These are phyloP conservation scores for Hippophae gyantsensis DNA, from an alignment of 306 rosid genomes.

Conservation along the genomic window DNA sequence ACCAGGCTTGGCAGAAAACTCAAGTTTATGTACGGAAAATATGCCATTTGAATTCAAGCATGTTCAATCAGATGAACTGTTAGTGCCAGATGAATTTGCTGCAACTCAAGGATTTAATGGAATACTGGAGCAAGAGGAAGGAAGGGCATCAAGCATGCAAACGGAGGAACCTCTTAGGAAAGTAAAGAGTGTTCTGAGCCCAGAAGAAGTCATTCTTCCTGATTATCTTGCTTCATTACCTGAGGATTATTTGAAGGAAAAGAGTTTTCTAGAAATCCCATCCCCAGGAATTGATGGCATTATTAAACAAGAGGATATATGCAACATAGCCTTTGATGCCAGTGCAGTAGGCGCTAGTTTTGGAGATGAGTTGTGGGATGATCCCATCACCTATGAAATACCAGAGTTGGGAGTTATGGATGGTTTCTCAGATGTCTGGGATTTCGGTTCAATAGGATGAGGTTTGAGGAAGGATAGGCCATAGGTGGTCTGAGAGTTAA, in stretches of 20 bases:
- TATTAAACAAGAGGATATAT: slow-evolving; percentile 48
- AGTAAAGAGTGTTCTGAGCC: slow-evolving; percentile 44
- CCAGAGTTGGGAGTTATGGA: slow-evolving; percentile 41
- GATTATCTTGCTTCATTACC: slow-evolving; percentile 37
- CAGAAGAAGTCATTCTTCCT: slow-evolving; percentile 27
- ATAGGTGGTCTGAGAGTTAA: slow-evolving; percentile 21
- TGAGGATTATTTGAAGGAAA: slow-evolving; percentile 31
- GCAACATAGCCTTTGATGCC: slow-evolving; percentile 43
- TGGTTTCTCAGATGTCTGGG: slow-evolving; percentile 51
- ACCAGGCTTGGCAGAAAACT: slow-evolving; percentile 31
- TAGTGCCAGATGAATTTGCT: slow-evolving; percentile 31
- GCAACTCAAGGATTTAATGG: slow-evolving; percentile 20
- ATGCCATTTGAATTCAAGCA: slow-evolving; percentile 22
- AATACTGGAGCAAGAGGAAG: slow-evolving; percentile 27
- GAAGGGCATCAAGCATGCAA: slow-evolving; percentile 38
- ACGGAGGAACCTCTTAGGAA: slow-evolving; percentile 30
- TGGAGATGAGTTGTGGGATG: slow-evolving; percentile 49
- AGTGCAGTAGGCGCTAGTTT: slow-evolving; percentile 30
- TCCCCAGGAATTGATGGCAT: slow-evolving; percentile 33
- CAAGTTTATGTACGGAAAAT: slow-evolving; percentile 20
- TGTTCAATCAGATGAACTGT: slow-evolving; percentile 20
- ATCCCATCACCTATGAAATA: slow-evolving; percentile 30
- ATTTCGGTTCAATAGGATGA: slow-evolving; percentile 33
- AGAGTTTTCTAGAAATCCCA: slow-evolving; percentile 30
- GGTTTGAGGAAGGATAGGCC: slow-evolving; percentile 36